Conservation (phyloP, 768 basidiomycete genomes). For the Lactarius indigo region DNA sequence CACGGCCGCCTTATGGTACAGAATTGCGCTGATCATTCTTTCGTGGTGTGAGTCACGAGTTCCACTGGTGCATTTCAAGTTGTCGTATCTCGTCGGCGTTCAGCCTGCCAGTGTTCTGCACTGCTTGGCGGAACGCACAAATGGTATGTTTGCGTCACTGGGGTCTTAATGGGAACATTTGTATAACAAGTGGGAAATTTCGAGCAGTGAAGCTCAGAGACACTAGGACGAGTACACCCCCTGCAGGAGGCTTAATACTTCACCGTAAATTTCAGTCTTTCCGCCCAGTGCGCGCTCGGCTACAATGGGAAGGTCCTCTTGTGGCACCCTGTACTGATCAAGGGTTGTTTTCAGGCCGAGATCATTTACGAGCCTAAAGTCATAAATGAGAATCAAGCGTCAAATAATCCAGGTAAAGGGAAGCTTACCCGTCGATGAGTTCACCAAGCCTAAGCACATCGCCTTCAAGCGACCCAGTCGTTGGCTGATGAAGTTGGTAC, state of each 20-base stretch:
- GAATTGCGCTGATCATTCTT: no score
- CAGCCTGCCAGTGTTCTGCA: not conserved
- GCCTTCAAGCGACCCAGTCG: constrained; percentile 62
- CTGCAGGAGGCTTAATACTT: constrained; percentile 50
- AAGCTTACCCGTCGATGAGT: constrained; percentile 51
- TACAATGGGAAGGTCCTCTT: constrained; percentile 48
- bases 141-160: not conserved
- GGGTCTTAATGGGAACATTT: not conserved
- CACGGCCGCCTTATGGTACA: no score
- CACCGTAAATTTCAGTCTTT: constrained; percentile 38
- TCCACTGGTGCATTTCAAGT: not conserved
- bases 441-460: constrained; percentile 53
- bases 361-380: constrained; percentile 51
- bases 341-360: constrained; percentile 60
- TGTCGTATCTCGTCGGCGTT: not conserved
- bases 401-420: not conserved
- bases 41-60: not conserved
- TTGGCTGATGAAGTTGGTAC: constrained; percentile 54
- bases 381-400: not conserved
- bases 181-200: not conserved
- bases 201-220: not conserved
- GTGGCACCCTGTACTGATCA: constrained; percentile 61
- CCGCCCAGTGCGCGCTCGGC: constrained; percentile 47
- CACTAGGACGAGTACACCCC: constrained; percentile 35
- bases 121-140: not conserved